Conservation (phyloP, 1,139 yeast species). For the Blastobotrys apis region DNA sequence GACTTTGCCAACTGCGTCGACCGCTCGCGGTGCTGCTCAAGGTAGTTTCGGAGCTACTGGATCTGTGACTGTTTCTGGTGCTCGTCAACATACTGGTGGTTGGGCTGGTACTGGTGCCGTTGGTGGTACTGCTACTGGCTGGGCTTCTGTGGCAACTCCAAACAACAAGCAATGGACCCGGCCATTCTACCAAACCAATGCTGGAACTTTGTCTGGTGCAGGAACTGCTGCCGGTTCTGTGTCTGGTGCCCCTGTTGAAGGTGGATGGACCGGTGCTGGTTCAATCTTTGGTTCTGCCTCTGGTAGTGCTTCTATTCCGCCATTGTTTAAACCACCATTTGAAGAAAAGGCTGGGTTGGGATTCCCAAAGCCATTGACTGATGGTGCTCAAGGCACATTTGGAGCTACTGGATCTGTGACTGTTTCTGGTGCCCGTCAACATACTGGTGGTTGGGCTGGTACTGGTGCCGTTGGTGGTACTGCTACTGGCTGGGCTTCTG, state of each 20-base stretch:
- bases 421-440: background rate
- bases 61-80: background rate
- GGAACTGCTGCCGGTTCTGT: background rate
- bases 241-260: background rate
- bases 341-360: background rate
- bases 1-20: background rate
- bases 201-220: background rate
- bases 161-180: background rate
- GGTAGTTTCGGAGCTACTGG: background rate
- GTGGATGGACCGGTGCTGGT: background rate
- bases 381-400: background rate
- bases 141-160: background rate
- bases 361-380: background rate
- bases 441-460: background rate
- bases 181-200: background rate
- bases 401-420: background rate
- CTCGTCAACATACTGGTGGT: background rate
- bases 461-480: background rate
- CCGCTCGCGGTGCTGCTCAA: background rate
- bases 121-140: conserved; percentile 1
- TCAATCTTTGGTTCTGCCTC: background rate
- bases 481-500: background rate
- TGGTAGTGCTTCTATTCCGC: background rate
- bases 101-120: conserved; percentile 1
- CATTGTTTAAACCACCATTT: background rate